These are phyloP conservation scores for Coemansia erecta DNA, from an alignment of 192 early-diverging fungal genomes.

Conservation along the genomic window DNA sequence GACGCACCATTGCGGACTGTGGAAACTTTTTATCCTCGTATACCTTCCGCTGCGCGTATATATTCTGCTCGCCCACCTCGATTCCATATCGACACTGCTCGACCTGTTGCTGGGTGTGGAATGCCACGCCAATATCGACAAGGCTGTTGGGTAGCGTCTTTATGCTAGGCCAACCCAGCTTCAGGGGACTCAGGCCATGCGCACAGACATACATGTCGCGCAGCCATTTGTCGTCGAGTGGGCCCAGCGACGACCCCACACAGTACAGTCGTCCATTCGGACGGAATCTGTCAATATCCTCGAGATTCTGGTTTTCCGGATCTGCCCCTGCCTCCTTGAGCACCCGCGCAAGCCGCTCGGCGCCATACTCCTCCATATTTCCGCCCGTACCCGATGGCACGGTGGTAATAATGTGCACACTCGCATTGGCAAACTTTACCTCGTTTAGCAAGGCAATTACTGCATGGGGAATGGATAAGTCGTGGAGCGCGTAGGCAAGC, in stretches of 20 bases:
- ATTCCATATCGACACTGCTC: constrained; percentile 6
- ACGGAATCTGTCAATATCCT: neutral
- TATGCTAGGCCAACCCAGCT: neutral
- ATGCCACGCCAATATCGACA: constrained; percentile 29
- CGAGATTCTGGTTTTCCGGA: neutral
- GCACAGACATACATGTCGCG: constrained; percentile 36
- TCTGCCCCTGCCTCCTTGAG: neutral
- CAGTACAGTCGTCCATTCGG: constrained; percentile 23
- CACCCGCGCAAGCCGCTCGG: constrained; percentile 18
- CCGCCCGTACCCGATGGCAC: constrained; percentile 31
- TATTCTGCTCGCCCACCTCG: neutral
- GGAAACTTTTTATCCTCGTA: constrained; percentile 16
- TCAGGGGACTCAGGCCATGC: constrained; percentile 6
- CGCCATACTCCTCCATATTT: constrained; percentile 25
- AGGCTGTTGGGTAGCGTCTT: constrained; percentile 13
- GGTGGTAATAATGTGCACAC: constrained; percentile 16
- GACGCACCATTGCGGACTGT: neutral
- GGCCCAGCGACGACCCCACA: constrained; percentile 27
- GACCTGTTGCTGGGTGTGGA: constrained; percentile 25
- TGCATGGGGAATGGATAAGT: constrained; percentile 15
- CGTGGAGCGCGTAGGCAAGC: constrained; percentile 29
- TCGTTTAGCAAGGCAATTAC: constrained; percentile 24
- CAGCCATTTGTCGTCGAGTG: constrained; percentile 22
- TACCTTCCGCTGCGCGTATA: constrained; percentile 4
- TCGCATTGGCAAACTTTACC: constrained; percentile 22